Conservation (phyloP, 2,329 filamentous ascomycete species). For the Clathrospora elynae region DNA sequence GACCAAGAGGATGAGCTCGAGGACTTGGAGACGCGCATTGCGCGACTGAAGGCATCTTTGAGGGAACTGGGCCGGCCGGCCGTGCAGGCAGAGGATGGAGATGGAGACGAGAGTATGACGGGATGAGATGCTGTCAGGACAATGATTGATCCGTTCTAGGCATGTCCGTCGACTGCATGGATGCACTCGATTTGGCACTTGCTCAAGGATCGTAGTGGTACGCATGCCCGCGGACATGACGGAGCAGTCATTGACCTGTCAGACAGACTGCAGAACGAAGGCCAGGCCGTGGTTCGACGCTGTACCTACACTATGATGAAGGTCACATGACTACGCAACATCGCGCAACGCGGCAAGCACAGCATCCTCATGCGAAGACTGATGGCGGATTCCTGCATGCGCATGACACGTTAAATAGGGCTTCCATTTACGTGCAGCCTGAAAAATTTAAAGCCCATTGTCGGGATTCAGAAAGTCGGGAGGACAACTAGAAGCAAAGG, state of each 20-base stretch:
- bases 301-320: too few species aligned
- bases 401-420: too few species aligned
- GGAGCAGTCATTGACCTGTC: slow-evolving; percentile 3
- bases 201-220: slow-evolving; percentile 18
- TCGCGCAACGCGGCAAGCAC: slow-evolving; percentile 2
- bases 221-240: background rate
- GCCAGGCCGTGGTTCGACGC: too few species aligned
- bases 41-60: slow-evolving; percentile 59
- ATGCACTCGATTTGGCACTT: slow-evolving; percentile 34
- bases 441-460: too few species aligned
- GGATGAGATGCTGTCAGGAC: slow-evolving; percentile 37
- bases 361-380: too few species aligned
- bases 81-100: slow-evolving; percentile 24
- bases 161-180: slow-evolving; percentile 38
- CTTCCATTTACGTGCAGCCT: too few species aligned
- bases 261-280: too few species aligned
- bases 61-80: slow-evolving; percentile 37
- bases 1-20: slow-evolving; percentile 75
- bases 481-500: too few species aligned
- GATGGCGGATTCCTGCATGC: too few species aligned
- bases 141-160: slow-evolving; percentile 38
- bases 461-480: too few species aligned
- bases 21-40: slow-evolving; percentile 68
- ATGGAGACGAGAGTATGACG: slow-evolving; percentile 45
- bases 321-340: slow-evolving; percentile 8